Conservation (phyloP, 192 early-diverging fungal genomes). For the Jimgerdemannia flammicorona region DNA sequence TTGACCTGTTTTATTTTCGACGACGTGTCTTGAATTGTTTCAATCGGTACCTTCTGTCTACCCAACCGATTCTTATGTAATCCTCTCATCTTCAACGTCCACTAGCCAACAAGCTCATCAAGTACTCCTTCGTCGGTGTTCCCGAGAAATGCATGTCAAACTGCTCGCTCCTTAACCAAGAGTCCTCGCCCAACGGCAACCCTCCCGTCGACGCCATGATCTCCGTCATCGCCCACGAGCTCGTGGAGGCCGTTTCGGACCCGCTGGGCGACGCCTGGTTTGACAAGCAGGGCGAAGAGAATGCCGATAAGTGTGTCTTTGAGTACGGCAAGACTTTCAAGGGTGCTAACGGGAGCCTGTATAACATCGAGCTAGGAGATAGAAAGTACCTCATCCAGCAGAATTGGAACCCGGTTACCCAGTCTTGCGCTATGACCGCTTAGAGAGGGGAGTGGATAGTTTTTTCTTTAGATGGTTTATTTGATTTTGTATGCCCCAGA, state of each 20-base stretch:
- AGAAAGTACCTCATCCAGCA: slow-evolving; percentile 27
- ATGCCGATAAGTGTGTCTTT: slow-evolving; percentile 26
- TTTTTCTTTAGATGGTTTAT: too few species aligned
- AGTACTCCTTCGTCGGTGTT: slow-evolving; percentile 10
- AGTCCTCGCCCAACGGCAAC: slow-evolving; percentile 20
- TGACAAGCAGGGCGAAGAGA: slow-evolving; percentile 31
- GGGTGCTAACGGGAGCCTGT: slow-evolving; percentile 16
- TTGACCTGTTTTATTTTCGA: not conserved
- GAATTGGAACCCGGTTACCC: slow-evolving; percentile 24
- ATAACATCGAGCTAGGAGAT: slow-evolving; percentile 27
- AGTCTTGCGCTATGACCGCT: not conserved
- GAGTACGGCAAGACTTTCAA: slow-evolving; percentile 15
- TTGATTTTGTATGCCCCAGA: too few species aligned
- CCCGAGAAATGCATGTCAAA: not conserved
- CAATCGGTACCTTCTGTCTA: too few species aligned
- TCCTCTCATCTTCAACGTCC: too few species aligned
- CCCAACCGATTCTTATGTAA: too few species aligned
- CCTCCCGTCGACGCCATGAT: slow-evolving; percentile 27
- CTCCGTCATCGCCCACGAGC: slow-evolving; percentile 29
- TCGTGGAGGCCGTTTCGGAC: slow-evolving; percentile 28
- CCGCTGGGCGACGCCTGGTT: slow-evolving; percentile 21
- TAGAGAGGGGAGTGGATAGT: too few species aligned
- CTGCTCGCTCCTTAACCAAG: slow-evolving; percentile 11
- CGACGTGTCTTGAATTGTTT: too few species aligned
- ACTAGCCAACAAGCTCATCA: not conserved